Evolutionary conservation across 257 asterid genomes (phyloP), one percentile per base, ranked within the genome.

Genomic region (Cinchona pubescens): DNA sequence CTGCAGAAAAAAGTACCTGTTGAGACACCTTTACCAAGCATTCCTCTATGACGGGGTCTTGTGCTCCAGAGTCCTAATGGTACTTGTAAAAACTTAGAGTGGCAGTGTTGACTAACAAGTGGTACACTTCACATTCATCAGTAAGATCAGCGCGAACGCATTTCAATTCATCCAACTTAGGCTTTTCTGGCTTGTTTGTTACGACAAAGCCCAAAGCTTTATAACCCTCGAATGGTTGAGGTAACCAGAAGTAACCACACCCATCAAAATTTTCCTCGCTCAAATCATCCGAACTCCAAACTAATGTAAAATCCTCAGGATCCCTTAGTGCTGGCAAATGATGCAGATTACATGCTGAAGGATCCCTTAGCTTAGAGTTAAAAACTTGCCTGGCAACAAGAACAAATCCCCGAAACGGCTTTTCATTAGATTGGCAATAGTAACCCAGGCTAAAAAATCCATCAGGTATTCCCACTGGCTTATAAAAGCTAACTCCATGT

Each of bases 121-220:
- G 72, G 76, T 82, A 76, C 65, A 80, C 83, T 84, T 93, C 90
- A 83, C 96, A 90, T 35, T 82, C 72, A 79, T 91, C 97, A 0
- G 94, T 87, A 72, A 93, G 85, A 82, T 90, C 96, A 60, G 85
- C 75, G 70, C 96, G 96, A 55, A 93, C 90, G 67, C 98, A 91
- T 86, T 80, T 90, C 37, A 91, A 82, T 74, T 79, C 92, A 37
- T 82, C 86, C 68, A 88, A 46, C 60, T 79, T 85, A 14, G 97
- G 98, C 79, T 91, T 93, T 53, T 75, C 79, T 0, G 96, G 86
- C 73, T 77, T 84, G 82, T 78, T 83, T 25, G 97, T 86, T 63
- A 80, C 94, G 72, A 91, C 80, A 79, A 87, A 90, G 51, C 98
- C 98, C 80, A 91, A 62, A 75, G 97, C 85, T 82, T 86, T 86